phyloP scores from a whole-genome alignment of 1,139 yeast genomes.

The Blastobotrys niveus region DNA sequence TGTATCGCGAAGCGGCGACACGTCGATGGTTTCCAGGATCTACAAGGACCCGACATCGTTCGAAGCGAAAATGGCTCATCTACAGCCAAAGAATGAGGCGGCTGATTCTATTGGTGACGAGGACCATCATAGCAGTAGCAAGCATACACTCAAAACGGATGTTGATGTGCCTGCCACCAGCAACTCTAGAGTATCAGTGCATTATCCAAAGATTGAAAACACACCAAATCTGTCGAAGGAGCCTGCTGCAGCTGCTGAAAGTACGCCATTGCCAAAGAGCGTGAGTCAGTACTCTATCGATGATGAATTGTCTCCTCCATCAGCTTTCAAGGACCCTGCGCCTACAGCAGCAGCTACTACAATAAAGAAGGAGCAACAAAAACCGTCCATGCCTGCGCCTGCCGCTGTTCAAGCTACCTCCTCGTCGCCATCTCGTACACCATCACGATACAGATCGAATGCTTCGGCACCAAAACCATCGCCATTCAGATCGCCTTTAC shows the following conservation, averaged over 20 bases:
- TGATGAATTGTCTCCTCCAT: constrained; percentile 9
- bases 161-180: neutral
- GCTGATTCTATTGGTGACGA: neutral
- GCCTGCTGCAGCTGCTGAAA: neutral
- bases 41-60: constrained; percentile 14
- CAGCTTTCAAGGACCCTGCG: constrained; percentile 3
- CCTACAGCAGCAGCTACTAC: too few relatives aligned
- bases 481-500: constrained; percentile 2
- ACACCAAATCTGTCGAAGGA: constrained; percentile 1
- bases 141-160: neutral
- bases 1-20: constrained; percentile 13
- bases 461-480: neutral
- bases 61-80: constrained; percentile 10
- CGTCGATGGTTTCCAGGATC: constrained; percentile 11
- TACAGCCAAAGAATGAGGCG: neutral
- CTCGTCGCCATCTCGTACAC: neutral
- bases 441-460: neutral
- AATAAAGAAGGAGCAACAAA: too few relatives aligned
- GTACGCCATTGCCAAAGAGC: constrained; percentile 1
- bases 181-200: constrained; percentile 10
- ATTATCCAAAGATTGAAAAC: constrained; percentile 14
- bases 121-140: neutral
- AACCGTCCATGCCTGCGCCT: neutral
- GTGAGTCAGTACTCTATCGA: neutral
- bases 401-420: neutral